Conservation (phyloP, 148 eudicot genomes). For the Rhododendron ovatum region DNA sequence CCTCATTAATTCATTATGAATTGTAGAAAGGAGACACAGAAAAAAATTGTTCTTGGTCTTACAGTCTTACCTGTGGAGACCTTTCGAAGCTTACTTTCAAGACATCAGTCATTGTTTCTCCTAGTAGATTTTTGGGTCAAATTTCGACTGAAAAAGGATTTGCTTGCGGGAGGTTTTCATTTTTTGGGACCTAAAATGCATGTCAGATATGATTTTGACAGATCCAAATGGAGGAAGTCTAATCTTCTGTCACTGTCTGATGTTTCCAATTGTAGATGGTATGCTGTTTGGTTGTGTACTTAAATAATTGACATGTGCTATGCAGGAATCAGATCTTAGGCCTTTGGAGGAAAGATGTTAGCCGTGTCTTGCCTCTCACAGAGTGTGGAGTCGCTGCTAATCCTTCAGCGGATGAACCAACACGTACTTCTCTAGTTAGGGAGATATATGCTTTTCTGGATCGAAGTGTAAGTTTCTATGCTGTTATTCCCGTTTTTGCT, state of each 20-base stretch:
- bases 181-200: not conserved
- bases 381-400: conserved; percentile 72
- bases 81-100: not conserved
- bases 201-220: not conserved
- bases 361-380: conserved; percentile 76
- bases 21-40: not conserved
- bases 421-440: conserved; percentile 57
- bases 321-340: conserved; percentile 88
- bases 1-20: not conserved
- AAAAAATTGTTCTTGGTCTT: not conserved
- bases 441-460: conserved; percentile 77
- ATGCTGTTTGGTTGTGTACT: not conserved
- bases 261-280: conserved; percentile 7
- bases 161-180: not conserved
- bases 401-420: conserved; percentile 45
- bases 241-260: not conserved
- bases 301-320: conserved; percentile 15
- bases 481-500: not conserved
- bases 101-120: not conserved
- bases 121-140: not conserved
- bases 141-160: not conserved
- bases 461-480: conserved; percentile 63
- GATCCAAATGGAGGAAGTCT: not conserved
- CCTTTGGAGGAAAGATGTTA: conserved; percentile 90
- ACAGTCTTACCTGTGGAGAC: not conserved